Percentiles rank a stretch among this genome's conserved stretches.
Conservation (phyloP, 495 filamentous ascomycete species). For the Aspergillus conjunctus region DNA sequence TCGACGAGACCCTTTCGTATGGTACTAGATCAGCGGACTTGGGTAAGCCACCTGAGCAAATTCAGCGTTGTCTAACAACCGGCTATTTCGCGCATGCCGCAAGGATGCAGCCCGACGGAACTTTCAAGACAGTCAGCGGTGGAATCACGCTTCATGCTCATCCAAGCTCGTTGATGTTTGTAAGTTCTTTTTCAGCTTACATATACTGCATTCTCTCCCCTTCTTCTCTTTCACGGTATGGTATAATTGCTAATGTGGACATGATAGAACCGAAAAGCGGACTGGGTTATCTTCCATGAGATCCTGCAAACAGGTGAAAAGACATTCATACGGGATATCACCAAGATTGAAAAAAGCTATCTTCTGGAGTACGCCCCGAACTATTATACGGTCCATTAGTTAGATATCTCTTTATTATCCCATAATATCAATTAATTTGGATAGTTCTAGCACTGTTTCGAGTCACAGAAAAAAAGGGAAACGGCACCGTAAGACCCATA, state of each 20-base stretch:
- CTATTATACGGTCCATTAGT: constrained; percentile 68
- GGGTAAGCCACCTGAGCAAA: constrained; percentile 64
- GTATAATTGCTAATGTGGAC: constrained; percentile 19
- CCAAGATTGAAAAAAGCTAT: constrained; percentile 88
- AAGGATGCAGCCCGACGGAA: constrained; percentile 93
- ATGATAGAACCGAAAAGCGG: constrained; percentile 80
- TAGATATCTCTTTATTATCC: constrained; percentile 14
- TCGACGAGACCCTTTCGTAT: constrained; percentile 59
- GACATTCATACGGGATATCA: constrained; percentile 88
- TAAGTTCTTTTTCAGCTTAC: constrained; percentile 39
- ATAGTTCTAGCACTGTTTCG: no score
- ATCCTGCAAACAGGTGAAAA: constrained; percentile 90
- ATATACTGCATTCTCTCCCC: neutral
- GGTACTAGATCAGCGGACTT: constrained; percentile 31
- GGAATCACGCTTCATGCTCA: constrained; percentile 78
- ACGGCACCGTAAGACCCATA: no score
- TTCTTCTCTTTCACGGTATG: neutral
- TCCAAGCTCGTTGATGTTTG: constrained; percentile 92
- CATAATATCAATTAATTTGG: neutral
- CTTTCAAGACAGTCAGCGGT: constrained; percentile 79
- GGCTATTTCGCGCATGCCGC: constrained; percentile 97
- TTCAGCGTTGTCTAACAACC: constrained; percentile 82
- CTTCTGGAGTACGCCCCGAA: constrained; percentile 84
- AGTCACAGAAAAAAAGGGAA: no score
- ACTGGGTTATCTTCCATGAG: constrained; percentile 98